Evolutionary conservation across 1,284 basidiomycete genomes (phyloP), one percentile per base, ranked within the genome.

Genomic region (Irpex rosettiformis): DNA sequence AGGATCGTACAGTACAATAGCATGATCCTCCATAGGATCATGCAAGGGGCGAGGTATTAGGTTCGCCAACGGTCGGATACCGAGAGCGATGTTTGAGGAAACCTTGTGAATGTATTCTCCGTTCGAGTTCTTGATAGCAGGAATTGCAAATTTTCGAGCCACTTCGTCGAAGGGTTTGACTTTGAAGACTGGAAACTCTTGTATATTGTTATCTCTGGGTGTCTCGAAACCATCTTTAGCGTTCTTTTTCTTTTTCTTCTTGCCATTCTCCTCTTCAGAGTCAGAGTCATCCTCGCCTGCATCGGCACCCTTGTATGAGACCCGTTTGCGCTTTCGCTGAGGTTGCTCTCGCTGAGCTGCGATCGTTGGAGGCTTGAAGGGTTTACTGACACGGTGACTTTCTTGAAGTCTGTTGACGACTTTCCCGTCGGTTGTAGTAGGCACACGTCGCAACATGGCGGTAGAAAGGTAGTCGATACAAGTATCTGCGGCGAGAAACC

Each of bases 21-120:
- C 95, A 71, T 97, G 95, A 68, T 98, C 96, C 57, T 91, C 88
- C 92, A 99, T 96, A 0, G 96, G 97, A 71, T 99, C 95, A 69
- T 96, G 91, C 13, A 98, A 77, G 1, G 96, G 96, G 10, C 96
- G 82, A 4, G 96, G 97, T 49, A 93, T 85, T 58, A 98, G 79
- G 64, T 88, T 91, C 0, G 89, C 82, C 59, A 88, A 86, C 1
- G 93, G 90, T 5, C 96, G 85, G 56, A 93, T 90, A 30, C 96
- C 96, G 1, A 99, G 84, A 2, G 95, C 88, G 2, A 84, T 81
- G 65, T 91, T 86, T 0, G 92, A 87, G 8, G 86, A 76, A 1
- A 83, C 68, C 13, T 87, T 81, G 5, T 82, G 75, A 8, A 98
- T 78, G 6, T 85, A 65, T 58, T 90, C 84, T 13, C 95, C 92